Evolutionary conservation across 140 eudicot species (phyloP).

Genomic region (Cichorium intybus): DNA sequence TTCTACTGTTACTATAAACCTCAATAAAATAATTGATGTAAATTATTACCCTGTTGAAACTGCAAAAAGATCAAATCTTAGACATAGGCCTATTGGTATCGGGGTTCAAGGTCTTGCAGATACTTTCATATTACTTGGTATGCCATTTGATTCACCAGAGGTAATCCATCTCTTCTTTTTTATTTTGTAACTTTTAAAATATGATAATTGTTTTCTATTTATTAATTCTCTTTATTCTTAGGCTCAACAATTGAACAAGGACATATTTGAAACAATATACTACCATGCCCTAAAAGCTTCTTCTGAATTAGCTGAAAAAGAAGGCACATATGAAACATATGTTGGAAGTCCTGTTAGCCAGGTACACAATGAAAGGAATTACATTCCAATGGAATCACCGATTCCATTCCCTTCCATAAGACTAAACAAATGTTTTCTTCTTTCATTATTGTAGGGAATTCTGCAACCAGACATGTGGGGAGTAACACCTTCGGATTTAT

Average conservation of each 20-base stretch:
- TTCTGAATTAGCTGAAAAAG: conserved; percentile 70
- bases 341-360: conserved; percentile 88
- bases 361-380: conserved; percentile 31
- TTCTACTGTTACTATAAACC: conserved; percentile 64
- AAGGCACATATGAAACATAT: conserved; percentile 87
- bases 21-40: conserved; percentile 80
- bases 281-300: conserved; percentile 90
- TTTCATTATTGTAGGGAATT: conserved; percentile 54
- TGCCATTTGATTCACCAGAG: conserved; percentile 98
- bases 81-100: conserved; percentile 95
- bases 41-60: conserved; percentile 96
- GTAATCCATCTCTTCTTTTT: conserved; percentile 30
- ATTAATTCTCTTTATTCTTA: conserved; percentile 18
- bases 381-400: neutral
- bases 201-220: neutral
- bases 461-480: conserved; percentile 99
- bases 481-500: conserved; percentile 66
- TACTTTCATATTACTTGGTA: conserved; percentile 88
- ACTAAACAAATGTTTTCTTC: neutral
- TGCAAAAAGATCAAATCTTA: conserved; percentile 74
- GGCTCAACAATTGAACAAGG: conserved; percentile 97
- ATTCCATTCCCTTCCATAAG: neutral
- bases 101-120: conserved; percentile 99
- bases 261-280: conserved; percentile 93
- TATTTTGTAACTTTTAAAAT: neutral